These are phyloP conservation scores for Pelargonium australe DNA, from an alignment of 441 rosid genomes.

Conservation along the genomic window DNA sequence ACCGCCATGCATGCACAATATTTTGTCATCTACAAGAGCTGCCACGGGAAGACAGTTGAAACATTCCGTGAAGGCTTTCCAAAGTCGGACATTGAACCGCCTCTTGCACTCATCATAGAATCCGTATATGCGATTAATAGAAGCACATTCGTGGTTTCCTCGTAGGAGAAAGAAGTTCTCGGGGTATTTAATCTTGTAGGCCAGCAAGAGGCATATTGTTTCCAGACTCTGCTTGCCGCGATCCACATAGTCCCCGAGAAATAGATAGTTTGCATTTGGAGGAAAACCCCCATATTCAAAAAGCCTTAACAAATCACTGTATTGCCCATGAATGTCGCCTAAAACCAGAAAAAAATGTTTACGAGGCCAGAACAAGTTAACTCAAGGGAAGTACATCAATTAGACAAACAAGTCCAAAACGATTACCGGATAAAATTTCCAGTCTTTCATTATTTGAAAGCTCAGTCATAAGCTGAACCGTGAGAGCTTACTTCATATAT, in stretches of 20 bases:
- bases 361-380: constrained; percentile 11
- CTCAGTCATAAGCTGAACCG: no score
- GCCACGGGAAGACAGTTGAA: constrained; percentile 91
- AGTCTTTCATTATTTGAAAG: no score
- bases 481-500: no score
- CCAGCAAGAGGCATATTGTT: constrained; percentile 81
- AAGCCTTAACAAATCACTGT: constrained; percentile 82
- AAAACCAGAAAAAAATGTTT: constrained; percentile 17
- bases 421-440: neutral
- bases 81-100: constrained; percentile 74
- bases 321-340: constrained; percentile 95
- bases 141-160: constrained; percentile 89
- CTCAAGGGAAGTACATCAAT: neutral
- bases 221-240: constrained; percentile 93
- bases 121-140: constrained; percentile 79
- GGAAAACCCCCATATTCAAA: constrained; percentile 92
- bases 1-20: constrained; percentile 93
- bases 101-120: constrained; percentile 90
- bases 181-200: constrained; percentile 85
- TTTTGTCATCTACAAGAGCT: constrained; percentile 79
- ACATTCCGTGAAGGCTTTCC: constrained; percentile 81
- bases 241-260: constrained; percentile 89
- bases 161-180: constrained; percentile 82
- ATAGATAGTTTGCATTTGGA: constrained; percentile 75
- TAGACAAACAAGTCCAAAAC: neutral